Conservation (phyloP, 495 filamentous ascomycete species). For the Pseudomonodictys pantanalensis region DNA sequence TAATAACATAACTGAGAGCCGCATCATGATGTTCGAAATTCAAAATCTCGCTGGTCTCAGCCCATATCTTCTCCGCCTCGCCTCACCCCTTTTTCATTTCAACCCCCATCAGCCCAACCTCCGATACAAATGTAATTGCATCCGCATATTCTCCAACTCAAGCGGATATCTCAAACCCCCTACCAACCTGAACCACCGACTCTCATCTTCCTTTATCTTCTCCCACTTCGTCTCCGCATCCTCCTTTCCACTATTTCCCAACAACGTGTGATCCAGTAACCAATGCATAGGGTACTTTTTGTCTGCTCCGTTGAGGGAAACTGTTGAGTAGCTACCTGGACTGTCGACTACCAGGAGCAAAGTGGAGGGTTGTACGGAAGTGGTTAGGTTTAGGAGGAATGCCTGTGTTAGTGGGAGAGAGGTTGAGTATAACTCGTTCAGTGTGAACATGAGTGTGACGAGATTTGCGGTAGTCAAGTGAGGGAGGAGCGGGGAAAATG, state of each 20-base stretch:
- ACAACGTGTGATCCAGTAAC: constrained; percentile 78
- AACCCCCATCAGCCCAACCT: constrained; percentile 16
- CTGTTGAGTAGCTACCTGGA: constrained; percentile 83
- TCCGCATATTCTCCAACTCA: constrained; percentile 87
- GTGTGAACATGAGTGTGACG: constrained; percentile 85
- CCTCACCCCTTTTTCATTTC: no score
- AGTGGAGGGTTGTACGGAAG: constrained; percentile 53
- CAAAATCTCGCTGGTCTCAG: no score
- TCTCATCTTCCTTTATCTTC: constrained; percentile 68
- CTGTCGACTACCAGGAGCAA: constrained; percentile 87
- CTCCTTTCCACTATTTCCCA: constrained; percentile 38
- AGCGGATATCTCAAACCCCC: constrained; percentile 74
- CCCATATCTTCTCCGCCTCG: no score
- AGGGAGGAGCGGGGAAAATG: constrained; percentile 42
- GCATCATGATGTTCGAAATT: no score
- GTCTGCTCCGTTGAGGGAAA: constrained; percentile 56
- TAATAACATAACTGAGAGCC: no score
- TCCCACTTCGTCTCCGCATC: constrained; percentile 54
- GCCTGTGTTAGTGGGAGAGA: constrained; percentile 70
- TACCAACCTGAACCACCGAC: constrained; percentile 77
- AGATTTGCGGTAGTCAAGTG: constrained; percentile 51
- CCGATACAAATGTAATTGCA: constrained; percentile 79
- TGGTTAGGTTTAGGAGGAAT: constrained; percentile 66
- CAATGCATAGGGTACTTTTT: constrained; percentile 91
- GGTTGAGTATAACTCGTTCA: constrained; percentile 89